Conservation (phyloP, 192 early-diverging fungal genomes). For the Backusella westeae region DNA sequence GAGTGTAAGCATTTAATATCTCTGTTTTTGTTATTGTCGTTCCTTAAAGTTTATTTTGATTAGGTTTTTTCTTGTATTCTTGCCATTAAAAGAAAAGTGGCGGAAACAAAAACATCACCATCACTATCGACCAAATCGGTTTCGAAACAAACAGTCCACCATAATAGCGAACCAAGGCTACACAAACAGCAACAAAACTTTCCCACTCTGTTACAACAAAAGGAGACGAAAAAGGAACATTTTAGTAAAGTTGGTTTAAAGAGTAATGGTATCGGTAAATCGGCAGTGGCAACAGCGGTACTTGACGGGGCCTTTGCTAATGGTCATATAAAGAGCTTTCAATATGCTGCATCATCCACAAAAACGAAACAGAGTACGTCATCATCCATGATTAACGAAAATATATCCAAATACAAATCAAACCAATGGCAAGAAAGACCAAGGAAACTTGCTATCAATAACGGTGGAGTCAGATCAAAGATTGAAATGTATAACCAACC, state of each 20-base stretch:
- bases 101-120: neutral
- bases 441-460: neutral
- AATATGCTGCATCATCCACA: neutral
- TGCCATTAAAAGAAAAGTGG: conserved; percentile 4
- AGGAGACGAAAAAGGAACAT: neutral
- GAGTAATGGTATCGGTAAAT: neutral
- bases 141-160: neutral
- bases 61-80: conserved; percentile 23
- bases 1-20: conserved; percentile 37
- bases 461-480: neutral
- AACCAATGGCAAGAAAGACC: neutral
- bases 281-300: neutral
- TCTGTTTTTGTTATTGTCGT: neutral
- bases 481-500: neutral
- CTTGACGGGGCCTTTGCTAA: neutral
- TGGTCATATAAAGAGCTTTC: neutral
- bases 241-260: neutral
- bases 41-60: neutral
- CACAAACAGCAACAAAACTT: neutral
- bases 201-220: neutral
- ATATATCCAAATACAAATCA: neutral
- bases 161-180: neutral
- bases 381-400: neutral
- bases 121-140: neutral
- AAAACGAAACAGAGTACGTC: neutral